These are phyloP conservation scores for Avena eriantha DNA, from an alignment of 176 grass and related monocot genomes.

Conservation along the genomic window DNA sequence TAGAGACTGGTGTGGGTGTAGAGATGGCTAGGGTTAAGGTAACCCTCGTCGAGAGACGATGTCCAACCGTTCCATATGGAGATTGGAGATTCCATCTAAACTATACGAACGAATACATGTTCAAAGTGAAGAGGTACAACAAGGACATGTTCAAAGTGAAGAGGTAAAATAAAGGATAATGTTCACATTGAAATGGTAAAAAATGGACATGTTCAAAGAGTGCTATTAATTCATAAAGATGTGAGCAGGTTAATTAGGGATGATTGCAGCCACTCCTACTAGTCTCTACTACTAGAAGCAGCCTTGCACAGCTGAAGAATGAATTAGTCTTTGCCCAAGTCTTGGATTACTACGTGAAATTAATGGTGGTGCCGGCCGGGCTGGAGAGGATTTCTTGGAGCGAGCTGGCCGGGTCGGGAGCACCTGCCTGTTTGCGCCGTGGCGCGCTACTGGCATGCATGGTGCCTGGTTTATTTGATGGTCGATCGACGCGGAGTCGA, in stretches of 20 bases:
- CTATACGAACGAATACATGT: neutral
- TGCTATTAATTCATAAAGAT: neutral
- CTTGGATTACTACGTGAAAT: constrained; percentile 1
- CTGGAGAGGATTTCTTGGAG: neutral
- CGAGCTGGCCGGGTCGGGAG: too few species aligned
- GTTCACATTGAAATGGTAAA: neutral
- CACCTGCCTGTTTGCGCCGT: too few species aligned
- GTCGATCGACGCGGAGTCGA: too few species aligned
- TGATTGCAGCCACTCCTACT: neutral
- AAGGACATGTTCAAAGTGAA: neutral
- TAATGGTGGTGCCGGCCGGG: neutral
- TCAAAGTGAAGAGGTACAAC: neutral
- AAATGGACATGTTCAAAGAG: neutral
- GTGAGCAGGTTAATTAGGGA: neutral
- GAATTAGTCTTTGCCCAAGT: neutral
- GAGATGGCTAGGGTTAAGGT: neutral
- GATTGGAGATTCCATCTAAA: neutral
- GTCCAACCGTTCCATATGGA: neutral
- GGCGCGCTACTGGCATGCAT: too few species aligned
- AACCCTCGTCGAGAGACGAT: neutral
- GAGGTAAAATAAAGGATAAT: neutral
- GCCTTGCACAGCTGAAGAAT: neutral
- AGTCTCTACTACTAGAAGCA: neutral
- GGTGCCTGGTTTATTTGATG: too few species aligned
- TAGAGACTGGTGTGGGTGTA: too few species aligned